Evolutionary conservation across 345 rosid species (phyloP).

Genomic region (Salix dunnii): DNA sequence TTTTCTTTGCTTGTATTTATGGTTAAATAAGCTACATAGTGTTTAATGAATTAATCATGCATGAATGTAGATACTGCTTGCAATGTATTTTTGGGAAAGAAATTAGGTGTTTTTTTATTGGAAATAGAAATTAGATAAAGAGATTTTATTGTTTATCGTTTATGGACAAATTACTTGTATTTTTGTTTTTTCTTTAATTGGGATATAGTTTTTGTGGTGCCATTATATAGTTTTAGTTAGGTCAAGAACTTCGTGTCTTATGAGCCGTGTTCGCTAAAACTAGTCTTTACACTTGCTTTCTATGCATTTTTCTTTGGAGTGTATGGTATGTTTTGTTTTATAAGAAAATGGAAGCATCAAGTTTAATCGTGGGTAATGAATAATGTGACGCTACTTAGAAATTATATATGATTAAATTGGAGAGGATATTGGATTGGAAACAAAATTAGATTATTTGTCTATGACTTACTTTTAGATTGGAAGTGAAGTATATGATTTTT

Average conservation of each 20-base stretch:
- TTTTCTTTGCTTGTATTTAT: background rate
- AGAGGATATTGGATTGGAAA: background rate
- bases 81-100: background rate
- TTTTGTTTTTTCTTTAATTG: background rate
- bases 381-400: background rate
- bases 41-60: background rate
- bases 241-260: background rate
- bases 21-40: background rate
- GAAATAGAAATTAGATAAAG: background rate
- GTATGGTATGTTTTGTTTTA: background rate
- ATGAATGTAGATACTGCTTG: background rate
- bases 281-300: background rate
- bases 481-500: background rate
- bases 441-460: background rate
- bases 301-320: too few relatives aligned
- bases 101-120: background rate
- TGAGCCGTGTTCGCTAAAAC: background rate
- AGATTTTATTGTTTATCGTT: background rate
- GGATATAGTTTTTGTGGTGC: background rate
- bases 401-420: conserved; percentile 2
- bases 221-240: background rate
- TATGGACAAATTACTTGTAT: background rate
- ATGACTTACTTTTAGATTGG: background rate
- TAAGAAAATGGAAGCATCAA: background rate
- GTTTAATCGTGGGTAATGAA: background rate